phyloP scores from a whole-genome alignment of 208 protist species.

The Crithidia thermophila region DNA sequence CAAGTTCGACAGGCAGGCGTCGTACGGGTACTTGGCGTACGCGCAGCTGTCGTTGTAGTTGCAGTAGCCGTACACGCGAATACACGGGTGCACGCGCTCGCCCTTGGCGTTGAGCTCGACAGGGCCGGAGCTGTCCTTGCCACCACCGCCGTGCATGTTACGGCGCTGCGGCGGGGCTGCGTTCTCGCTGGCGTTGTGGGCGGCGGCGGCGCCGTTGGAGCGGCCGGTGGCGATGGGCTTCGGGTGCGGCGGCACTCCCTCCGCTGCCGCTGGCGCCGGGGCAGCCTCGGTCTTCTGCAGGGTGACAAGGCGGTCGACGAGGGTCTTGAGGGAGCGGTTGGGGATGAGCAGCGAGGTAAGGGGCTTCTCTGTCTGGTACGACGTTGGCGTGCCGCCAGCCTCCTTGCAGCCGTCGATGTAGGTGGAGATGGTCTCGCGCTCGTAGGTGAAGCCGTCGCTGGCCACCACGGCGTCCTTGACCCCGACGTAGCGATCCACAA shows the following conservation, averaged over 20 bases:
- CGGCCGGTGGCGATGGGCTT: constrained; percentile 18
- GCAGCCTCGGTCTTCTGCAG: constrained; percentile 30
- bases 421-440: constrained; percentile 77
- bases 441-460: constrained; percentile 92
- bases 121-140: constrained; percentile 22
- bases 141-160: constrained; percentile 16
- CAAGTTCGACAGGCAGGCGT: constrained; percentile 87
- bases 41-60: constrained; percentile 88
- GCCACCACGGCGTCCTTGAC: constrained; percentile 90
- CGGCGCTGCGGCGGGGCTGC: constrained; percentile 22
- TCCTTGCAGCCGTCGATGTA: constrained; percentile 70
- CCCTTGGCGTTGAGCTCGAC: constrained; percentile 54
- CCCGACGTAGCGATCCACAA: constrained; percentile 69
- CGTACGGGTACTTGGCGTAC: constrained; percentile 89
- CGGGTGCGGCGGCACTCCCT: constrained; percentile 13
- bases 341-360: constrained; percentile 74
- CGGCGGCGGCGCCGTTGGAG: constrained; percentile 7
- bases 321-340: constrained; percentile 79
- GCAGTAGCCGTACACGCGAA: constrained; percentile 90
- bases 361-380: constrained; percentile 69
- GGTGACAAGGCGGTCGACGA: constrained; percentile 69
- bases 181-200: constrained; percentile 9
- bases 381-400: constrained; percentile 57
- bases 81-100: constrained; percentile 84
- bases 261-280: constrained; percentile 2